phyloP scores from a whole-genome alignment of 1,284 basidiomycete species.

The Xanthoconium separans region DNA sequence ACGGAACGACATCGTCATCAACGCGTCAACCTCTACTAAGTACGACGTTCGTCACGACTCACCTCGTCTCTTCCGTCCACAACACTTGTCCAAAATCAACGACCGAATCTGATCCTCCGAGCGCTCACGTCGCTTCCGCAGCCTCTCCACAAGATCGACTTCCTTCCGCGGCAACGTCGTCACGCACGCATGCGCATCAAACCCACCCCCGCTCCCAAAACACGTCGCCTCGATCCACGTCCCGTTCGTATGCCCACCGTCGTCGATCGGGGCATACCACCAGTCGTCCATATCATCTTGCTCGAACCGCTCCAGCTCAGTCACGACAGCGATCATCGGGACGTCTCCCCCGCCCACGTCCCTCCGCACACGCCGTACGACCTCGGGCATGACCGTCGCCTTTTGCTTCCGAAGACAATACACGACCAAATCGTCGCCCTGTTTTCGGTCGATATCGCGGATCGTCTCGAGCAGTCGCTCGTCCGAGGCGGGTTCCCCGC shows the following conservation, averaged over 20 bases:
- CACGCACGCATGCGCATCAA: slow-evolving; percentile 30
- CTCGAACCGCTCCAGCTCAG: slow-evolving; percentile 26
- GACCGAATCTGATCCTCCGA: slow-evolving; percentile 18
- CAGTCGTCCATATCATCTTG: slow-evolving; percentile 26
- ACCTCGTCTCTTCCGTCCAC: slow-evolving; percentile 11
- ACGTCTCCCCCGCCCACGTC: neutral
- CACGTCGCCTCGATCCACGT: slow-evolving; percentile 14
- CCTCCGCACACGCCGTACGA: slow-evolving; percentile 11
- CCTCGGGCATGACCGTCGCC: slow-evolving; percentile 14
- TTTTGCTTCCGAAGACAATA: slow-evolving; percentile 26
- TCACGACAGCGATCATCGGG: slow-evolving; percentile 30
- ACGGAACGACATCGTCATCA: slow-evolving; percentile 2
- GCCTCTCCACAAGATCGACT: slow-evolving; percentile 4
- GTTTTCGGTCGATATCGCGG: slow-evolving; percentile 12
- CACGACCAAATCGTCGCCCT: slow-evolving; percentile 22
- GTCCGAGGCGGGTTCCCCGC: slow-evolving; percentile 8
- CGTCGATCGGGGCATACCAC: slow-evolving; percentile 19
- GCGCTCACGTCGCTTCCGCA: slow-evolving; percentile 16
- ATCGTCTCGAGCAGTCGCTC: slow-evolving; percentile 14
- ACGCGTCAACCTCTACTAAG: neutral
- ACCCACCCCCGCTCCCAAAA: slow-evolving; percentile 7
- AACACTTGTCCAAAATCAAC: slow-evolving; percentile 18
- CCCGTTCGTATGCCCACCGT: slow-evolving; percentile 16
- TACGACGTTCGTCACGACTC: neutral
- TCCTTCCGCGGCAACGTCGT: slow-evolving; percentile 25